Conservation (phyloP, 2,329 filamentous ascomycete genomes). For the Cordyceps cateniannulata region DNA sequence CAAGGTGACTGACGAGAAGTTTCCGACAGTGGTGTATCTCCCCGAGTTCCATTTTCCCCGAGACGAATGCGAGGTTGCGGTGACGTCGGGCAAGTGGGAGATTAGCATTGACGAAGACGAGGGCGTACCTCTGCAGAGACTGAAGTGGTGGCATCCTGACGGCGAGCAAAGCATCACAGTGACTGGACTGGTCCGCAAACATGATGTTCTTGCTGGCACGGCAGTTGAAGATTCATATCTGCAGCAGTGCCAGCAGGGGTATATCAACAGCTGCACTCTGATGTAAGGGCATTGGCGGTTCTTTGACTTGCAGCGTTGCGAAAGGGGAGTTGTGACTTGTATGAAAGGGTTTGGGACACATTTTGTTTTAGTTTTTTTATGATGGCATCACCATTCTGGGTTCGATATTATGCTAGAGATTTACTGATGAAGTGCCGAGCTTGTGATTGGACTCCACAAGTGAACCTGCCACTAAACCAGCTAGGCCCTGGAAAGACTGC, state of each 20-base stretch:
- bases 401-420: background rate
- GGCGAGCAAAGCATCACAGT: conserved; percentile 77
- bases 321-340: background rate
- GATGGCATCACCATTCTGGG: background rate
- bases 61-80: conserved; percentile 62
- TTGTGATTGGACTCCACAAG: background rate
- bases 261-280: conserved; percentile 41
- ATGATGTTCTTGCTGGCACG: conserved; percentile 48
- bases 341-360: background rate
- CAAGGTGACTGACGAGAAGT: conserved; percentile 50
- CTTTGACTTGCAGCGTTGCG: background rate
- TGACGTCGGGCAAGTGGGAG: conserved; percentile 84
- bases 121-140: conserved; percentile 62
- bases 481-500: background rate
- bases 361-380: background rate
- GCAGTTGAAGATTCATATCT: conserved; percentile 74
- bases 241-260: conserved; percentile 54
- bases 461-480: background rate
- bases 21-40: conserved; percentile 76
- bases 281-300: conserved; percentile 37
- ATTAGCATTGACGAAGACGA: conserved; percentile 68
- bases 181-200: conserved; percentile 63
- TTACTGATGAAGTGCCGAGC: background rate
- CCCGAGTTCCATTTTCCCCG: conserved; percentile 90
- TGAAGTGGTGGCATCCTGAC: conserved; percentile 89